Conservation (phyloP, 257 asterid species). For the Solanum dulcamara region DNA sequence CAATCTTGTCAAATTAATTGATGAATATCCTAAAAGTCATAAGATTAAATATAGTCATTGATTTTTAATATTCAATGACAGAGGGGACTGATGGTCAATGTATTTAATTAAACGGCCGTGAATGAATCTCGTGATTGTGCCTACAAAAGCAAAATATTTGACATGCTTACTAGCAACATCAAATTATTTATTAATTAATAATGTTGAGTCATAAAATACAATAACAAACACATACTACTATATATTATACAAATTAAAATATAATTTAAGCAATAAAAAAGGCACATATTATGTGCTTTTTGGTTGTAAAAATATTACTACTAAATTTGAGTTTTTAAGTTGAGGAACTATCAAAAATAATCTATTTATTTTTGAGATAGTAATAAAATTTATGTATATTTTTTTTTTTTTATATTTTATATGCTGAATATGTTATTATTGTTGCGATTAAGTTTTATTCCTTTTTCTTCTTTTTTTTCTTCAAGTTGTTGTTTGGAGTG, state of each 20-base stretch:
- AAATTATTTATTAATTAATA: not conserved
- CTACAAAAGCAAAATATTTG: not conserved
- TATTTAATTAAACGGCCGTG: not conserved
- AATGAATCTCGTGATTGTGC: not conserved
- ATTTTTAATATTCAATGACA: not conserved
- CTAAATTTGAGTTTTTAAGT: not conserved
- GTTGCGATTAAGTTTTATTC: not conserved
- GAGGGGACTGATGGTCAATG: not conserved
- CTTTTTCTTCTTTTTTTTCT: fast-evolving
- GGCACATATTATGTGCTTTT: not conserved
- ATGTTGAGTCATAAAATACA: not conserved
- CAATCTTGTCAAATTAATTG: not conserved
- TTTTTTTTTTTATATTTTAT: too few species aligned
- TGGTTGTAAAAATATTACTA: not conserved
- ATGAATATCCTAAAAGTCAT: not conserved
- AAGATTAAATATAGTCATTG: not conserved
- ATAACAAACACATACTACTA: too few species aligned
- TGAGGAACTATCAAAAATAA: not conserved
- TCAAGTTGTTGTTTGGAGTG: not conserved
- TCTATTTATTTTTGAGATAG: fast-evolving
- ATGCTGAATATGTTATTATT: too few species aligned
- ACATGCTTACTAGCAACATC: not conserved
- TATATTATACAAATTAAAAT: too few species aligned
- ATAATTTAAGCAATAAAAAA: not conserved
- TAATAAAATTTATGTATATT: too few species aligned